Conservation (phyloP, 139 green algal genomes). For the Nannochloris sp. region DNA sequence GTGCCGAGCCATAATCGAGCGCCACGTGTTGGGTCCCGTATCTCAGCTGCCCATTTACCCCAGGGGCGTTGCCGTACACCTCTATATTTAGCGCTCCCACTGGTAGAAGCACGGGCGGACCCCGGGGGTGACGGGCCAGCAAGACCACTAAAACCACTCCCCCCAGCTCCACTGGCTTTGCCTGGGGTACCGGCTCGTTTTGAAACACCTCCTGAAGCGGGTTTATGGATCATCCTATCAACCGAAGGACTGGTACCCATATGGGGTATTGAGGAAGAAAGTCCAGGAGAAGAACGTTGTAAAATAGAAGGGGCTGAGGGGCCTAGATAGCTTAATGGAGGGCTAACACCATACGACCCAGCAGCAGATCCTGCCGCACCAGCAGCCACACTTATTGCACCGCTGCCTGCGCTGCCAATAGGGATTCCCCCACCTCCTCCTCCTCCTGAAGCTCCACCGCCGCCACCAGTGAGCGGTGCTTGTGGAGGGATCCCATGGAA, state of each 20-base stretch:
- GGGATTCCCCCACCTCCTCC: too few relatives aligned
- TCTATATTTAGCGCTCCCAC: background rate
- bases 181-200: background rate
- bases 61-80: conserved; percentile 89
- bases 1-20: conserved; percentile 89
- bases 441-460: too few relatives aligned
- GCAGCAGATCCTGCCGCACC: too few relatives aligned
- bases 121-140: background rate
- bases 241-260: background rate
- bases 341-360: background rate
- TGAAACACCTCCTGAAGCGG: background rate
- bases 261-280: background rate
- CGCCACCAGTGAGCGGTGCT: too few relatives aligned
- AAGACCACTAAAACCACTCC: too few relatives aligned
- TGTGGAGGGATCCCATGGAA: too few relatives aligned
- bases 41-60: conserved; percentile 98
- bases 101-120: background rate
- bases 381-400: too few relatives aligned
- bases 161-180: background rate
- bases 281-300: background rate
- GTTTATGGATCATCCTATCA: conserved; percentile 6
- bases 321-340: background rate
- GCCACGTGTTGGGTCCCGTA: conserved; percentile 86
- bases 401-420: too few relatives aligned
- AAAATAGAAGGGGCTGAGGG: background rate